Base-by-base conservation (phyloP, 352 stramenopile genomes). In the Aphanomyces euteiches region DNA sequence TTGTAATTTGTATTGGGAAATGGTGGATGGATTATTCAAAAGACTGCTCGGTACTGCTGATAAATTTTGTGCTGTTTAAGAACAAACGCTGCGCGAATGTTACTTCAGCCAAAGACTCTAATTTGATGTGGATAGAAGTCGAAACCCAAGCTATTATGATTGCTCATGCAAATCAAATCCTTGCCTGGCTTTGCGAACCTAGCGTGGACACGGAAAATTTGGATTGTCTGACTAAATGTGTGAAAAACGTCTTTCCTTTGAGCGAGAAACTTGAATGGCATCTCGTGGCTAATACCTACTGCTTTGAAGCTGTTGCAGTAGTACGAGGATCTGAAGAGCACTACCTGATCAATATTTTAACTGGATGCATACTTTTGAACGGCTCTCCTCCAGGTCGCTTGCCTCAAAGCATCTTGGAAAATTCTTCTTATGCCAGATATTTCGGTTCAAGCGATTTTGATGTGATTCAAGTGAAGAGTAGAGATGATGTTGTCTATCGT, bases 341-440 rank as follows among this genome's bases (percentile, higher is more conserved):
- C 50, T 58, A 58, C 50, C 1, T 58, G n/a, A 58, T 58, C 50
- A 58, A 58, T 3, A 34, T 58, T 34, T 19, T 58, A 8, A 58
- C 50, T n/a, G 50, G 50, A 21, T 58, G 50, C 37, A 34, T 58
- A 0, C 50, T 58, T n/a, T 34, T 58, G 50, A 58, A 58, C 2
- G 50, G 50, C 8, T 38, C 28, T 58, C 50, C 50, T 10, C 50
- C 50, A 58, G 28, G 8, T 58, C 50, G 50, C 8, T 34, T 58
- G 8, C 50, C 50, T 19, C 50, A 34, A 58, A 10, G n/a, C 8
- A 2, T 58, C 7, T 10, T 58, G n/a, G 1, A 58, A 1, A 1
- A 58, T 58, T n/a, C 50, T 34, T 4, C 50, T n/a, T 58, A 58
- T 34, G 37, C 8, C 8, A n/a, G 50, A 19, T 58, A 58, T 34